These are phyloP conservation scores for Populus alba DNA, from an alignment of 345 rosid species.

Conservation along the genomic window DNA sequence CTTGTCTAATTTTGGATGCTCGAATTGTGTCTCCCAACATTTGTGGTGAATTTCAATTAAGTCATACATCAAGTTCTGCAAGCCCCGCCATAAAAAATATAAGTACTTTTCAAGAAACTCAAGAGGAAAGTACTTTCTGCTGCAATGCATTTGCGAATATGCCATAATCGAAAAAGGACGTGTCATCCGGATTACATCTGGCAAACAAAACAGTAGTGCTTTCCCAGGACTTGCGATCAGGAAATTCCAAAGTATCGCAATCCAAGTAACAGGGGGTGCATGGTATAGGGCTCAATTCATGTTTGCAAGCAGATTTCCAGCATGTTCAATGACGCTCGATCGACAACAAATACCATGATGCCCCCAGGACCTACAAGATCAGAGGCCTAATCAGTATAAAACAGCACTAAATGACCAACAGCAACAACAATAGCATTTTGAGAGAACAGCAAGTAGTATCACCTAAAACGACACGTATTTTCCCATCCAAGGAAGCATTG, in stretches of 20 bases:
- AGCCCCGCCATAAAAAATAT: slow-evolving; percentile 85
- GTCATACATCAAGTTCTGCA: slow-evolving; percentile 78
- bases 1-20: no score
- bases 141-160: slow-evolving; percentile 59
- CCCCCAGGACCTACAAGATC: slow-evolving; percentile 64
- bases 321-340: slow-evolving; percentile 69
- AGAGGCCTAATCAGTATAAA: background rate
- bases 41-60: background rate
- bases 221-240: slow-evolving; percentile 45
- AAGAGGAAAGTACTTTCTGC: slow-evolving; percentile 47
- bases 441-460: background rate
- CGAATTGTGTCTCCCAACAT: no score
- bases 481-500: background rate
- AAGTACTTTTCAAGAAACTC: slow-evolving; percentile 63
- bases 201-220: slow-evolving; percentile 51
- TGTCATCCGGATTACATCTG: slow-evolving; percentile 46
- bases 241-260: slow-evolving; percentile 39
- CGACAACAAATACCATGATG: slow-evolving; percentile 81
- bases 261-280: slow-evolving; percentile 55
- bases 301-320: slow-evolving; percentile 67
- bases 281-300: slow-evolving; percentile 30
- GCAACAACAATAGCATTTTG: background rate
- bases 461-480: background rate
- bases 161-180: slow-evolving; percentile 45
- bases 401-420: background rate